phyloP scores from a whole-genome alignment of 2,329 filamentous ascomycete genomes.

The Diaporthe humulicola region DNA sequence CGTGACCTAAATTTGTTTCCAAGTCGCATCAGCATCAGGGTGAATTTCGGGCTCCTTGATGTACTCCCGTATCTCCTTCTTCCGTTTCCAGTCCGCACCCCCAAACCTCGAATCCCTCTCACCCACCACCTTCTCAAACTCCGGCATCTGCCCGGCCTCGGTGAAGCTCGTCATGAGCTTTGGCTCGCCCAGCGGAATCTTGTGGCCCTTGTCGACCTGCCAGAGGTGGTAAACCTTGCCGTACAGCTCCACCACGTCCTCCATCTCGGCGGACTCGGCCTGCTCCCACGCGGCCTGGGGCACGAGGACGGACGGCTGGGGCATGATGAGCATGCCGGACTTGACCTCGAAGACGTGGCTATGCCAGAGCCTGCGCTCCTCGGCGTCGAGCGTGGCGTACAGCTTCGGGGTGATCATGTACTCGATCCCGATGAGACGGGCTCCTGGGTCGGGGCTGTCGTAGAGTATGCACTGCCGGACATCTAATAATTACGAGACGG shows the following conservation, averaged over 20 bases:
- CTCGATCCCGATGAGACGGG: constrained; percentile 85
- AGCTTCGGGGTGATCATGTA: constrained; percentile 85
- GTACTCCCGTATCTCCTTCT: constrained; percentile 58
- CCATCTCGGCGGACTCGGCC: constrained; percentile 86
- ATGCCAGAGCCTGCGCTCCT: constrained; percentile 85
- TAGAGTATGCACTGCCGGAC: constrained; percentile 90
- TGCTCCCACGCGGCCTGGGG: constrained; percentile 77
- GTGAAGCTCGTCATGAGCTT: constrained; percentile 69
- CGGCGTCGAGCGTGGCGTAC: constrained; percentile 73
- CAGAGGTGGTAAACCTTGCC: constrained; percentile 90
- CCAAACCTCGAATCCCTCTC: constrained; percentile 62
- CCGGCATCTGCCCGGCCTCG: constrained; percentile 59
- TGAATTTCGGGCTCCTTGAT: constrained; percentile 59
- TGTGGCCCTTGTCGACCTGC: constrained; percentile 83
- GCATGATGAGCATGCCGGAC: constrained; percentile 85
- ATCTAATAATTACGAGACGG: constrained; percentile 60
- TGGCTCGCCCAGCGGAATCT: constrained; percentile 64
- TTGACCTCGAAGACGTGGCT: constrained; percentile 82
- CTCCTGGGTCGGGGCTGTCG: constrained; percentile 75
- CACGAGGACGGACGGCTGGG: constrained; percentile 64
- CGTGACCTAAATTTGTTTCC: constrained; percentile 5
- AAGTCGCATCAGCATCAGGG: constrained; percentile 49
- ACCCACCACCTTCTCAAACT: constrained; percentile 58
- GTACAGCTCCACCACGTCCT: constrained; percentile 79
- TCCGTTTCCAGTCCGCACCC: constrained; percentile 55